Base-by-base conservation (phyloP, 148 eudicot genomes). In the Amaranthus cruentus region DNA sequence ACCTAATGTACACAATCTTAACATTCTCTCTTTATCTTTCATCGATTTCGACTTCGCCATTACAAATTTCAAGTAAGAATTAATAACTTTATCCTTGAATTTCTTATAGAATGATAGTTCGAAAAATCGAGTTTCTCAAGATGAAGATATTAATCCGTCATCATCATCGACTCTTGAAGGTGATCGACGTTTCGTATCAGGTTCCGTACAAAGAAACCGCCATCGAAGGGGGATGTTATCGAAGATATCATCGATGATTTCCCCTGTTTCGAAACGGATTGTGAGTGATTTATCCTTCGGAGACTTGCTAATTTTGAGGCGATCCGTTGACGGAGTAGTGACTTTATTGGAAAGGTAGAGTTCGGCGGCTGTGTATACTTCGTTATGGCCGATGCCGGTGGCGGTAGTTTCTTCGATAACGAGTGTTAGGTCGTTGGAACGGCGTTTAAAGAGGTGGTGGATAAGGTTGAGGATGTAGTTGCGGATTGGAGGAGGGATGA, bases 331-430 rank as follows among this genome's bases (percentile, higher is more conserved):
- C 10, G 87, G 85, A 43, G 82, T 80, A 57, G 70, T 75, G 73
- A 87, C 73, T 47, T 74, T 85, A 47, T 85, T 78, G 55, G 82
- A 60, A 56, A 89, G 86, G 78, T 89, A 89, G 21, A 65, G 54
- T 52, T 86, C 87, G 8, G 86, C 85, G 7, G 88, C 80, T 42
- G 85, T 87, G 74, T 78, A 87, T 62, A 87, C 76, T 47, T 88
- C 74, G 83, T 88, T 87, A 6, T 80, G 80, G 51, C 71, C 59
- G 70, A 81, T 74, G 42, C 85, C 85, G 46, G 18, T 48, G 59
- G 71, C 64, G 52, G 9, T 48, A 8, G 43, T 59, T 67, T 86
- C 85, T 66, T 88, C 88, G 66, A 88, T 71, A n/a, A 86, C 79
- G 48, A 86, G 75, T 69, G 90, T 88, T 38, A 83, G 78, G 53